Base-by-base conservation (phyloP, 1,284 basidiomycete species). In the Pseudozyma flocculosa region DNA sequence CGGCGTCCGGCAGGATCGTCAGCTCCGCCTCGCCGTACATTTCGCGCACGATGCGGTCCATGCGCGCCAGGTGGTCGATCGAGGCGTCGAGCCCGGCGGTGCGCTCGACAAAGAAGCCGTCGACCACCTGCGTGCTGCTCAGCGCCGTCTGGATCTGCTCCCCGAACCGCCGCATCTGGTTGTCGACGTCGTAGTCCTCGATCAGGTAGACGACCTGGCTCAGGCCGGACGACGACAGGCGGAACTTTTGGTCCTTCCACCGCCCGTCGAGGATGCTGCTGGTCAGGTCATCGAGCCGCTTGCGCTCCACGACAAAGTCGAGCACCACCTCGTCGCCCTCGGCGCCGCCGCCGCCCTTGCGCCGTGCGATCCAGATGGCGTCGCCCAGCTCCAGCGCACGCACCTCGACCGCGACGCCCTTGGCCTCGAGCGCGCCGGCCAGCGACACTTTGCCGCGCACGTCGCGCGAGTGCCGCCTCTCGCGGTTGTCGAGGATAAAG, bases 211-310 rank as follows among this genome's bases (percentile, higher is more conserved):
- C 81, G 39, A 84, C 78, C 45, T 83, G 74, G 22, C 75, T 70
- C 22, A 84, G 78, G 17, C 80, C 81, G 0, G 82, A 82, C 23
- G 81, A 79, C 5, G 75, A 76, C 30, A 84, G 66, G 0, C 83
- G 82, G 49, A 81, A 80, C 82, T 84, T 84, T 61, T 85, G 84
- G 50, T 83, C 82, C 48, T 78, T 76, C 68, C 83, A 85, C 18
- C 84, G 72, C 4, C 82, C 82, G 55, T 84, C 84, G 21, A 78
- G 70, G 51, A 85, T 82, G 43, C 82, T 83, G 10, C 54, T 68
- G 29, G 78, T 78, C 40, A 85, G 58, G 73, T 85, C 84, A 51
- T 84, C 83, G 19, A 84, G 71, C 18, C 83, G 61, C 64, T 85
- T 85, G 44, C 83, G 73, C 75, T 85, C 84, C 4, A 83, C 79